phyloP scores from a whole-genome alignment of 768 basidiomycete genomes.

The Russula vinacea region DNA sequence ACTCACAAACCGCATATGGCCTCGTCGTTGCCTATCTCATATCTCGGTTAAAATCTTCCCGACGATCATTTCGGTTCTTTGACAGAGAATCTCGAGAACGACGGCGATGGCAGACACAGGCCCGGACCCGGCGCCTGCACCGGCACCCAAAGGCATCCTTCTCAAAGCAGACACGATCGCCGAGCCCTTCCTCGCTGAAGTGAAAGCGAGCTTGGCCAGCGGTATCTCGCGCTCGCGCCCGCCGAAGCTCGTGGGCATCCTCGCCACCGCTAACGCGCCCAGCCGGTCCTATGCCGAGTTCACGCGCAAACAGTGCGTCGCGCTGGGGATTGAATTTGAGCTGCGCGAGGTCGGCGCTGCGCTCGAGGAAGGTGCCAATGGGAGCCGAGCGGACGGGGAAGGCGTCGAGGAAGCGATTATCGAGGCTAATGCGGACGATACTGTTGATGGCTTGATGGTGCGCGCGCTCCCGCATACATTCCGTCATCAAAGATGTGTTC shows the following conservation, averaged over 20 bases:
- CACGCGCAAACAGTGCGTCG: slow-evolving; percentile 86
- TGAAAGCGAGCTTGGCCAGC: slow-evolving; percentile 47
- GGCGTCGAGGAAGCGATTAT: slow-evolving; percentile 96
- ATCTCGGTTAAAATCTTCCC: neutral
- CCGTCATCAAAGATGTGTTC: neutral
- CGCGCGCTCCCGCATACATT: slow-evolving; percentile 29
- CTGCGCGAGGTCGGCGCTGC: slow-evolving; percentile 66
- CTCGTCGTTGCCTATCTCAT: neutral
- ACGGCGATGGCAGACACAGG: slow-evolving; percentile 8
- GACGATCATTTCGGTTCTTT: too few relatives aligned
- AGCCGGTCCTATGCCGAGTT: slow-evolving; percentile 86
- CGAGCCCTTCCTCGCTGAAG: slow-evolving; percentile 64
- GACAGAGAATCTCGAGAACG: neutral
- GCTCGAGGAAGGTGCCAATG: slow-evolving; percentile 16
- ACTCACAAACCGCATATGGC: neutral
- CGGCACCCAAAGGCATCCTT: slow-evolving; percentile 63
- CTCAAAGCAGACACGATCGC: slow-evolving; percentile 79
- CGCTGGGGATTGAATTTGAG: slow-evolving; percentile 83
- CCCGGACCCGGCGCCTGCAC: slow-evolving; percentile 1
- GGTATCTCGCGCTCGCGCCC: slow-evolving; percentile 34
- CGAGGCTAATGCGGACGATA: slow-evolving; percentile 85
- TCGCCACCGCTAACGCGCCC: slow-evolving; percentile 78
- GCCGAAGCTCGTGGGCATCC: slow-evolving; percentile 86
- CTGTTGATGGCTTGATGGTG: slow-evolving; percentile 94
- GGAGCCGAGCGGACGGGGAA: slow-evolving; percentile 54